Conservation (phyloP, 2,329 filamentous ascomycete species). For the Dactylonectria estremocensis region DNA sequence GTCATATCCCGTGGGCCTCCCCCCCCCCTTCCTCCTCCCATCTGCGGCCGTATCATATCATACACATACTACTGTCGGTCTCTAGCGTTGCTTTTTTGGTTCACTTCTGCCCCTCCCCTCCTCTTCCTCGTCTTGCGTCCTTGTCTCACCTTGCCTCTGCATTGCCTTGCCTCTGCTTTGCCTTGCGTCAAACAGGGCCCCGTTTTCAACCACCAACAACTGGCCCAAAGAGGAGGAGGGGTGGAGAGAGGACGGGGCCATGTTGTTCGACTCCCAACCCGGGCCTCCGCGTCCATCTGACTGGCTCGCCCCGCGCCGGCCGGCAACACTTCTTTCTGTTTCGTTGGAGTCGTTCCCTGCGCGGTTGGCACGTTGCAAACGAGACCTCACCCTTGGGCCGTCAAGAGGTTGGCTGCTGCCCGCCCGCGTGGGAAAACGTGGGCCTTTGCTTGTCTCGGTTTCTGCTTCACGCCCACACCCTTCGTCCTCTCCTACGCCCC, state of each 20-base stretch:
- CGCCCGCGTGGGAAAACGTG: slow-evolving; percentile 11
- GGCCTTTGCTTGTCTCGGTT: not conserved
- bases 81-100: not conserved
- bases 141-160: not conserved
- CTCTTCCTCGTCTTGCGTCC: not conserved
- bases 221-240: not conserved
- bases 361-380: slow-evolving; percentile 21
- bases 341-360: not conserved
- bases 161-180: not conserved
- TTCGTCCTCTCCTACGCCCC: not conserved
- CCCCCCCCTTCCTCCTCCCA: not conserved
- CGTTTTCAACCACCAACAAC: not conserved
- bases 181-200: slow-evolving; percentile 12
- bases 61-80: not conserved
- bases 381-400: not conserved
- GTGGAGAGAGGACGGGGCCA: not conserved
- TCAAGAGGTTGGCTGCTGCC: slow-evolving; percentile 6
- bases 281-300: not conserved
- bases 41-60: not conserved
- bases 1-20: not conserved
- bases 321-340: not conserved
- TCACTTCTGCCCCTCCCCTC: not conserved
- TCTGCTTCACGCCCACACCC: slow-evolving; percentile 7
- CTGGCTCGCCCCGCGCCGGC: not conserved
- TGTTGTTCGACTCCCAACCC: slow-evolving; percentile 14